Evolutionary conservation across 768 basidiomycete species (phyloP), one percentile per base, ranked within the genome.

Genomic region (Rhizopogon vinicolor): DNA sequence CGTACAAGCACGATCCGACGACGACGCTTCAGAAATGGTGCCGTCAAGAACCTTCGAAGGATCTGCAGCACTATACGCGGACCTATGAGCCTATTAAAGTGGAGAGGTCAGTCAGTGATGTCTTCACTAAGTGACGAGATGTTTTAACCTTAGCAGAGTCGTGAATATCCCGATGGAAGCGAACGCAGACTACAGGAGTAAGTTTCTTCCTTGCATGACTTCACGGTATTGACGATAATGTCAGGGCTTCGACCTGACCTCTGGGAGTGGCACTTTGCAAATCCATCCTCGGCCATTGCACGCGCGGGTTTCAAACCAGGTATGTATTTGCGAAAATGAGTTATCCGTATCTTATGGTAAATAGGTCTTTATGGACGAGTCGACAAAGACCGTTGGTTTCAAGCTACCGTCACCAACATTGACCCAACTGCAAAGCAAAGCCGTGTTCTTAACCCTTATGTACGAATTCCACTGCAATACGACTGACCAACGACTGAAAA

Each of bases 351-450:
- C 43, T 48, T 40, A 57, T 42, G 4, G 41, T n/a, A 10, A 7
- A 72, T 74, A 83, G 70, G 74, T 62, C 52, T 85, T 75, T 81
- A 82, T 58, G 85, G 83, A 6, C 80, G 90, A 7, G 71, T 91
- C 13, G 79, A 85, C 57, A 66, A 70, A 50, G 64, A 80, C 19
- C 63, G 63, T 7, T 82, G 77, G 62, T 92, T 92, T 62, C 80
- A 79, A 41, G 91, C 90, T 0, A 91, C 85, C 0, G 85, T 90
- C 13, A 89, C 88, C 0, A 91, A 92, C 55, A 77, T 92, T 41
- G 83, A 85, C 50, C 89, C 89, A 0, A 89, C 82, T 1, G 90
- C 88, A 4, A 92, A 91, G 64, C 90, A 91, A 60, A 78, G 79
- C 57, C 76, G 75, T 41, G 84, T 91, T 13, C 71, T 92, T 9